Evolutionary conservation across 139 green algal species (phyloP).

Genomic region (Chlorokybus atmophyticus): DNA sequence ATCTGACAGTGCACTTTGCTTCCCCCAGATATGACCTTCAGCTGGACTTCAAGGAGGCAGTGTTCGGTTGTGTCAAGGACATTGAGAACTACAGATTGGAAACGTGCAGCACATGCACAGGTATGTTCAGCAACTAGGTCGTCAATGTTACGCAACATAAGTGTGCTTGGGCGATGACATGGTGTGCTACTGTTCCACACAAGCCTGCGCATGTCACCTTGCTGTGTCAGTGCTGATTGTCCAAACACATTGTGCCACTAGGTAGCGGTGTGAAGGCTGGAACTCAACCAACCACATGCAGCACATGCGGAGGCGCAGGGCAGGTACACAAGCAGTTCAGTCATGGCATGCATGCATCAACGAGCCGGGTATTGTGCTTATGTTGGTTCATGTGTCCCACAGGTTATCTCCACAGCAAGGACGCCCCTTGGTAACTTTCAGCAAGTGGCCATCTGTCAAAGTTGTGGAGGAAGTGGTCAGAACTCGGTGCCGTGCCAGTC

Average conservation of each 20-base stretch:
- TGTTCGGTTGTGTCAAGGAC: conserved; percentile 56
- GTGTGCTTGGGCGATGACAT: too few species aligned
- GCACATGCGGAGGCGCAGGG: conserved; percentile 70
- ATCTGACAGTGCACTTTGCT: not conserved
- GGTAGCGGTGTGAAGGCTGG: conserved; percentile 65
- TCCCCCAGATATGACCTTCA: conserved; percentile 16
- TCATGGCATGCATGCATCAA: too few species aligned
- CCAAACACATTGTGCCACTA: conserved; percentile 18
- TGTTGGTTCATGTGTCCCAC: too few species aligned
- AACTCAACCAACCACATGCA: conserved; percentile 64
- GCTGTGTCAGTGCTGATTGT: conserved; percentile 33
- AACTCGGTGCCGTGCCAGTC: conserved; percentile 55
- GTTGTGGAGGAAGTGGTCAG: conserved; percentile 31
- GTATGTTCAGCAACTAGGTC: too few species aligned
- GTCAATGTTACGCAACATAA: too few species aligned
- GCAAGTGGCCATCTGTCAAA: conserved; percentile 38
- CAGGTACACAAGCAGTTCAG: too few species aligned
- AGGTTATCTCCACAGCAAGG: conserved; percentile 71
- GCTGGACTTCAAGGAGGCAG: conserved; percentile 26
- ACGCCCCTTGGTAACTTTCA: conserved; percentile 91
- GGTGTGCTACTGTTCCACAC: too few species aligned
- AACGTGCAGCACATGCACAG: conserved; percentile 35
- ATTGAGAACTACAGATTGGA: conserved; percentile 73
- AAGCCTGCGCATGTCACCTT: too few species aligned
- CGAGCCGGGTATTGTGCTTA: too few species aligned